Evolutionary conservation across 805 yeast species (phyloP).

Genomic region (Zygotorulaspora sp.): DNA sequence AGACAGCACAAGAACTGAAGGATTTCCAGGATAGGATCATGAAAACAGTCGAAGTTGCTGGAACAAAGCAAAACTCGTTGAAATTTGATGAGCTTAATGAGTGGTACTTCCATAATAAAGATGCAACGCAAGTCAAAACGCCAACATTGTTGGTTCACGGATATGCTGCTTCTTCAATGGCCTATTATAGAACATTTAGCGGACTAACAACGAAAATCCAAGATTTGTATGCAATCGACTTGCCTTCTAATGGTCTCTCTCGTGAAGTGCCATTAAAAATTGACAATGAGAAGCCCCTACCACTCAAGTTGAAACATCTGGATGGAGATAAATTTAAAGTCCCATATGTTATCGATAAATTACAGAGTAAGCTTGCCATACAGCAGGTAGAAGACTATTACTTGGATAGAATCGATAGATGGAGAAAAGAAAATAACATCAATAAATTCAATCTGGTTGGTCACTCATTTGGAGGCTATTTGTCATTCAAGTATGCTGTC

Average conservation of each 20-base stretch:
- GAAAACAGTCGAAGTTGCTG: slow-evolving; percentile 16
- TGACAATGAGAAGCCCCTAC: slow-evolving; percentile 6
- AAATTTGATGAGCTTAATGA: slow-evolving; percentile 27
- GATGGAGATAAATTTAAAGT: slow-evolving; percentile 19
- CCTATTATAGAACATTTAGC: slow-evolving; percentile 68
- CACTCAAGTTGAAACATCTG: slow-evolving; percentile 35
- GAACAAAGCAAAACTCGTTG: slow-evolving; percentile 19
- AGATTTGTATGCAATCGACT: slow-evolving; percentile 63
- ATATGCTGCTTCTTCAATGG: slow-evolving; percentile 86
- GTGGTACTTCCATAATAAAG: slow-evolving; percentile 32
- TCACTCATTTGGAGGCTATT: slow-evolving; percentile 76
- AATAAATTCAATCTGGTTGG: slow-evolving; percentile 60
- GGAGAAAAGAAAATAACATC: slow-evolving; percentile 51
- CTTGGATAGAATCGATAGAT: slow-evolving; percentile 53
- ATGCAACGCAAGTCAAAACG: slow-evolving; percentile 21
- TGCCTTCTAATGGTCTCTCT: slow-evolving; percentile 69
- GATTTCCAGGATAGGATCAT: slow-evolving; percentile 25
- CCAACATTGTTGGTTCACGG: slow-evolving; percentile 74
- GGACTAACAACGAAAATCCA: slow-evolving; percentile 44
- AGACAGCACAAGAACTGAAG: slow-evolving; percentile 14
- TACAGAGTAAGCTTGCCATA: slow-evolving; percentile 19
- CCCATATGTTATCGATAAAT: slow-evolving; percentile 19
- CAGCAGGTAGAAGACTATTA: slow-evolving; percentile 51
- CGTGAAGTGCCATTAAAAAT: slow-evolving; percentile 39
- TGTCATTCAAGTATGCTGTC: slow-evolving; percentile 59